Percentiles rank a stretch among this genome's conserved stretches.
phyloP scores from a whole-genome alignment of 2,329 filamentous ascomycete species.

The Aspergillus costaricaensis region DNA sequence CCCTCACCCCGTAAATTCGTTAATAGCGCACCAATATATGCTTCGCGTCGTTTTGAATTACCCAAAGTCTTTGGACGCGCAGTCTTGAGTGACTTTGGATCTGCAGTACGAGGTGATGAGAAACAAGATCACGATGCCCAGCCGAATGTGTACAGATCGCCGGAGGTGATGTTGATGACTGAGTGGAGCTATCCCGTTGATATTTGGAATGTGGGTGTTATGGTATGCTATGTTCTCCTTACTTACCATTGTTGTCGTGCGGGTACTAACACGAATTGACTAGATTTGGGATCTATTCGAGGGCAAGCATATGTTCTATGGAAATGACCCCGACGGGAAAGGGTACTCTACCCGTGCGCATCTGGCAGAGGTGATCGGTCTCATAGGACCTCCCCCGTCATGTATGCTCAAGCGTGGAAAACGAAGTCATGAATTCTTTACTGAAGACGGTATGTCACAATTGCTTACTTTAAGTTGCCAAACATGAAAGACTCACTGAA shows the following conservation, averaged over 20 bases:
- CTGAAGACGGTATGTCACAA: background rate
- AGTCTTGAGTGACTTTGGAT: conserved; percentile 42
- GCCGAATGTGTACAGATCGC: conserved; percentile 35
- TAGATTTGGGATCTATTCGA: conserved; percentile 54
- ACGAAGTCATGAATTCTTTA: too few species aligned
- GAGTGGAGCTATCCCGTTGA: conserved; percentile 52
- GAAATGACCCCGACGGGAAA: conserved; percentile 40
- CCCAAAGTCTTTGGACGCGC: conserved; percentile 36
- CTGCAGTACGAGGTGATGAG: conserved; percentile 41
- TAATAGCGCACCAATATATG: conserved; percentile 36
- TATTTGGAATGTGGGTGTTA: conserved; percentile 54
- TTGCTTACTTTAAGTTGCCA: too few species aligned
- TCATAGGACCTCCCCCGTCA: too few species aligned
- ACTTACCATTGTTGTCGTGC: too few species aligned
- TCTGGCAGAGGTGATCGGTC: too few species aligned
- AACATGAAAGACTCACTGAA: too few species aligned
- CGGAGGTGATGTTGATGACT: conserved; percentile 50
- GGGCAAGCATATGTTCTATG: conserved; percentile 46
- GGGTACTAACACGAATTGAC: too few species aligned
- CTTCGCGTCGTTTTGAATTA: conserved; percentile 36
- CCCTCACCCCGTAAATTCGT: conserved; percentile 43
- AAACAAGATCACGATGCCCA: conserved; percentile 49
- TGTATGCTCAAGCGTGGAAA: too few species aligned
- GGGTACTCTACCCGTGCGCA: background rate
- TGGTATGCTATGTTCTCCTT: conserved; percentile 41